phyloP scores from a whole-genome alignment of 495 filamentous ascomycete genomes.

The Xylaria flabelliformis region DNA sequence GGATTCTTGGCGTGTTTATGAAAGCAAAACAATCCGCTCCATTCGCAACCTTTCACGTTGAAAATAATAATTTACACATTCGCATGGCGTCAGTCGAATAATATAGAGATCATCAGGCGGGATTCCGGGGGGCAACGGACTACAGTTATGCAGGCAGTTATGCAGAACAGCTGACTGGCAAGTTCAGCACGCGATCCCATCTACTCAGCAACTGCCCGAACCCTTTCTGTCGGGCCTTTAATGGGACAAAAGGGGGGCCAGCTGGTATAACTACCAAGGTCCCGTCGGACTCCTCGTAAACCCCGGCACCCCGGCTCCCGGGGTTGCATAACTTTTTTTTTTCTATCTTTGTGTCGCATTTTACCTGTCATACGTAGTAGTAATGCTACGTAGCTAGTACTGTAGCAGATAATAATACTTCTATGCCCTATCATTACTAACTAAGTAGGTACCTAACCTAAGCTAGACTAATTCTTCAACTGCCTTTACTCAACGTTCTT shows the following conservation, averaged over 20 bases:
- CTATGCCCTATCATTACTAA: not conserved
- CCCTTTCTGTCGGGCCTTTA: conserved; percentile 6
- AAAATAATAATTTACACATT: not conserved
- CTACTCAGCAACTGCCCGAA: not conserved
- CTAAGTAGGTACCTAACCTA: not conserved
- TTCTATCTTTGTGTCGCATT: not conserved
- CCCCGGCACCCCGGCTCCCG: conserved; percentile 25
- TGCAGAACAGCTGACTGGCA: not conserved
- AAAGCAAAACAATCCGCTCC: not conserved
- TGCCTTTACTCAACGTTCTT: not conserved
- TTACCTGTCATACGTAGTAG: not conserved
- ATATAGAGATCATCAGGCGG: not conserved
- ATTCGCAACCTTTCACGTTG: not conserved
- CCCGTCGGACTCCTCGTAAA: conserved; percentile 29
- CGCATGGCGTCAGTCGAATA: not conserved
- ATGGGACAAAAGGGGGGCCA: not conserved
- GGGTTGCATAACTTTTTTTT: conserved; percentile 11
- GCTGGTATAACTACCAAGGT: not conserved
- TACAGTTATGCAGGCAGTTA: not conserved
- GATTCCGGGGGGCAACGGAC: not conserved
- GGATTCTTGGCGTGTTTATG: conserved; percentile 6
- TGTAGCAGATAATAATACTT: not conserved
- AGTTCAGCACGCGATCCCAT: conserved; percentile 1
- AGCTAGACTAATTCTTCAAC: not conserved
- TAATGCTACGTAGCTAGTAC: not conserved